These are phyloP conservation scores for Malus asiatica DNA, from an alignment of 306 rosid species.

Conservation along the genomic window DNA sequence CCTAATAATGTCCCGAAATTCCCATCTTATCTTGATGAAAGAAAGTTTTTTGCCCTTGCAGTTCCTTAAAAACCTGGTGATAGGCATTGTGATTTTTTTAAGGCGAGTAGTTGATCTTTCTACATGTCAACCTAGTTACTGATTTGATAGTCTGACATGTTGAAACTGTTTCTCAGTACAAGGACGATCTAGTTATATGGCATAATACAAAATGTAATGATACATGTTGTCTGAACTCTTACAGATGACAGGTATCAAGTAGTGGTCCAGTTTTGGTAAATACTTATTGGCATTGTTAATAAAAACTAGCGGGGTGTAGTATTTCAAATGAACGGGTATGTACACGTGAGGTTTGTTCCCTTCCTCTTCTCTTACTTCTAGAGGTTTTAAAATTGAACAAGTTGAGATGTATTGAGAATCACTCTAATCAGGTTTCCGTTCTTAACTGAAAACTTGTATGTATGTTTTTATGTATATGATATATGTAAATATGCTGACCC, in stretches of 20 bases:
- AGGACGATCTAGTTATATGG: neutral
- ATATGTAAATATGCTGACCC: no score
- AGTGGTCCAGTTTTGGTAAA: constrained; percentile 15
- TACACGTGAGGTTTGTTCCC: constrained; percentile 13
- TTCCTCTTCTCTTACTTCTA: constrained; percentile 1
- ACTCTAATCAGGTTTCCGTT: no score
- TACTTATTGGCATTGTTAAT: constrained; percentile 4
- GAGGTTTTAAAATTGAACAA: neutral
- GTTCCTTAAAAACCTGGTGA: neutral
- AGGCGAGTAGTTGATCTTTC: neutral
- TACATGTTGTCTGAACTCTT: constrained; percentile 16
- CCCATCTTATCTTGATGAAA: neutral
- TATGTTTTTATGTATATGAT: no score
- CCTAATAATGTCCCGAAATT: neutral
- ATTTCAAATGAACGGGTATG: neutral
- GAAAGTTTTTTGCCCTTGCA: neutral
- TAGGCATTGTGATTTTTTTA: neutral
- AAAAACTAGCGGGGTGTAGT: constrained; percentile 5
- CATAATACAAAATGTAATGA: neutral
- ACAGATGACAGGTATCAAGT: constrained; percentile 19
- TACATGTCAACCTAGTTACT: neutral
- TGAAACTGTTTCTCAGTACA: neutral
- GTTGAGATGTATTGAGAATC: no score
- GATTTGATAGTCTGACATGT: neutral
- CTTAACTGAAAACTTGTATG: no score